Evolutionary conservation across 352 stramenopile genomes (phyloP), one percentile per base, ranked within the genome.

Genomic region (Phytophthora crassamura): DNA sequence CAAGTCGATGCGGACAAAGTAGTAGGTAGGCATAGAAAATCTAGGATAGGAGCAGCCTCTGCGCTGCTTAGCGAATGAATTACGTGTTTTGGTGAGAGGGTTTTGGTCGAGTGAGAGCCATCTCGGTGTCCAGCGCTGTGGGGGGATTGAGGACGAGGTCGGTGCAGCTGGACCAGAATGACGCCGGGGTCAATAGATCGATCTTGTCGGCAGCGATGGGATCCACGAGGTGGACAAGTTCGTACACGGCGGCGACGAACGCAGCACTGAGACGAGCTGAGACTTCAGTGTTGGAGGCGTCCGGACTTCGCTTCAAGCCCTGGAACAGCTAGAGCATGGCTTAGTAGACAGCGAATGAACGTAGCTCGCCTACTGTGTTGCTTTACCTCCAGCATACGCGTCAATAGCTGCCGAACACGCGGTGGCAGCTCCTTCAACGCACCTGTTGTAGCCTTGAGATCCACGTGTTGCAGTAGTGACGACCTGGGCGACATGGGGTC

Each of bases 211-310:
- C 5, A 16, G 14, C 7, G 20, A 61, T 59, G 5, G 39, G 47
- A 6, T 69, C 52, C 20, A 87, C 9, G 14, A 89, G 18, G 4
- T 42, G 45, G 15, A 82, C 25, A 5, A 59, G 61, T 46, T 88
- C 78, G 46, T 86, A 89, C 18, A 86, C 65, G 1, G 76, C 76
- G 10, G 74, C 54, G 11, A 75, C 64, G 7, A 83, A 66, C 3
- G 76, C 68, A 35, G 74, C 67, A 33, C 68, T 73, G 11, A 88
- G 54, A 28, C 52, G 65, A 61, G 59, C 47, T 51, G 65, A 55
- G 14, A 74, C 28, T 22, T 69, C 6, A 74, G 25, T 4, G 4
- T 30, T 6, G 2, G n/a, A 20, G 4, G 32, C 15, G 11, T 9
- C 20, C 40, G 8, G 30, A 30, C 50, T 20, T 36, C 22, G 14